A percentile compares a stretch with the other conserved stretches of the same genome.
phyloP scores from a whole-genome alignment of 345 rosid genomes.

The Stellera chamaejasme region DNA sequence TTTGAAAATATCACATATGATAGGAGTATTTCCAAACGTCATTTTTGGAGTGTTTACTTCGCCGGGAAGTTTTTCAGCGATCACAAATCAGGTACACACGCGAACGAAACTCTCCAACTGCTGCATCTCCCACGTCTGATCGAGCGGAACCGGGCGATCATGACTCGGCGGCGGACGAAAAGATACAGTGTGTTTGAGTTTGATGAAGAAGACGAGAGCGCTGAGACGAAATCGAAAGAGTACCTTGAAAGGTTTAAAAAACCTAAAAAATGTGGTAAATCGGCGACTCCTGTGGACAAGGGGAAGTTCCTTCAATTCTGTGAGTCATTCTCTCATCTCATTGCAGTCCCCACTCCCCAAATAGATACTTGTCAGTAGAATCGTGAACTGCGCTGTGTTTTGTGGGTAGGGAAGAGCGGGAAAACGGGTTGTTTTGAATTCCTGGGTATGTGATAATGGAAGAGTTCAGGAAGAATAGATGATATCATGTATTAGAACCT shows the following conservation, averaged over 20 bases:
- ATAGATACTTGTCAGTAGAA: neutral
- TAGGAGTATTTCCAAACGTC: neutral
- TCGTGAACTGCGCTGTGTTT: constrained; percentile 4
- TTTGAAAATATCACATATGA: no score
- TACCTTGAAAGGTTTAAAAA: constrained; percentile 17
- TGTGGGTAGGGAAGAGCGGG: constrained; percentile 11
- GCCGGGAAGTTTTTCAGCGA: no score
- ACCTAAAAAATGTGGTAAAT: constrained; percentile 4
- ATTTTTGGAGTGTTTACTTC: no score
- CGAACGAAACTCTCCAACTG: no score
- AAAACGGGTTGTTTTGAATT: neutral
- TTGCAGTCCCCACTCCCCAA: neutral
- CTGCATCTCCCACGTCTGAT: no score
- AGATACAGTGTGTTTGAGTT: constrained; percentile 29
- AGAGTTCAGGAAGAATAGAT: neutral
- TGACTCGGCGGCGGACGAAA: constrained; percentile 24
- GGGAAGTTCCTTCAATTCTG: constrained; percentile 33
- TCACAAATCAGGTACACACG: no score
- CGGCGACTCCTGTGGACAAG: constrained; percentile 18
- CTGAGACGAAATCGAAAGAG: constrained; percentile 23
- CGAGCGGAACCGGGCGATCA: constrained; percentile 6
- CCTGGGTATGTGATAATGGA: neutral
- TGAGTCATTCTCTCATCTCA: constrained; percentile 18
- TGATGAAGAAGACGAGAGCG: constrained; percentile 32
- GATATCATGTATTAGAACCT: neutral